Percentiles rank a stretch among this genome's conserved stretches.
phyloP scores from a whole-genome alignment of 2,329 filamentous ascomycete genomes.

The Aureobasidium musti region DNA sequence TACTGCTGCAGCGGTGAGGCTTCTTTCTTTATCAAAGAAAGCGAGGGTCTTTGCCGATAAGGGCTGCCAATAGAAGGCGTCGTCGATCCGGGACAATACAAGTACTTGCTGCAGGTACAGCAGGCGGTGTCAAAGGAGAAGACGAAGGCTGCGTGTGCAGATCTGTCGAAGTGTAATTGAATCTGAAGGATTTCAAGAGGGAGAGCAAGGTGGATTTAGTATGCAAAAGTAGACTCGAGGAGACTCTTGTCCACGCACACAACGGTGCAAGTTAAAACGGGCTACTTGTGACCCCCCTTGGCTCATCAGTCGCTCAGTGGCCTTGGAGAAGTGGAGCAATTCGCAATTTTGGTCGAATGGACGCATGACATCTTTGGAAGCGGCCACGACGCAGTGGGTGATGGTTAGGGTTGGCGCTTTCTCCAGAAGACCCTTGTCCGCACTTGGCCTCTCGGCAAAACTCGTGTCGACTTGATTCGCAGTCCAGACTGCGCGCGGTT shows the following conservation, averaged over 20 bases:
- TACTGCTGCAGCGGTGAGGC: conserved; percentile 23
- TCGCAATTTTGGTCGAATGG: conserved; percentile 20
- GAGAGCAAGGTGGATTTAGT: not conserved
- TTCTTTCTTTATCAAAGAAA: conserved; percentile 20
- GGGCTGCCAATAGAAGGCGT: conserved; percentile 14
- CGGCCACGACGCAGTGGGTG: conserved; percentile 12
- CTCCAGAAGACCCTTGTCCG: conserved; percentile 6
- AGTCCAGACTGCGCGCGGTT: conserved; percentile 11
- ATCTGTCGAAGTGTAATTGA: not conserved
- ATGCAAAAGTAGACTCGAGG: not conserved
- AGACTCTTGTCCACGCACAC: conserved; percentile 9
- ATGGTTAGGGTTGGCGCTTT: conserved; percentile 11
- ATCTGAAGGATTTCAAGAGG: not conserved
- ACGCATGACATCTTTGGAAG: conserved; percentile 19
- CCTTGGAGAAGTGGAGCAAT: conserved; percentile 18
- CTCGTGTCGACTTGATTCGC: conserved; percentile 20
- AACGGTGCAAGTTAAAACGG: conserved; percentile 9
- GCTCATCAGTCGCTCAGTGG: not conserved
- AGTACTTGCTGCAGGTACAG: conserved; percentile 14
- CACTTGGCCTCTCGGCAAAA: conserved; percentile 19
- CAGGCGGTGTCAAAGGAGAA: not conserved
- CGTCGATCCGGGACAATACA: conserved; percentile 4
- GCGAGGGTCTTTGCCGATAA: conserved; percentile 17
- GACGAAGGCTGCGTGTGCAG: not conserved
- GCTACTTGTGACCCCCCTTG: conserved; percentile 26